Base-by-base conservation (phyloP, 2,329 filamentous ascomycete species). In the Trichoderma lentiforme region DNA sequence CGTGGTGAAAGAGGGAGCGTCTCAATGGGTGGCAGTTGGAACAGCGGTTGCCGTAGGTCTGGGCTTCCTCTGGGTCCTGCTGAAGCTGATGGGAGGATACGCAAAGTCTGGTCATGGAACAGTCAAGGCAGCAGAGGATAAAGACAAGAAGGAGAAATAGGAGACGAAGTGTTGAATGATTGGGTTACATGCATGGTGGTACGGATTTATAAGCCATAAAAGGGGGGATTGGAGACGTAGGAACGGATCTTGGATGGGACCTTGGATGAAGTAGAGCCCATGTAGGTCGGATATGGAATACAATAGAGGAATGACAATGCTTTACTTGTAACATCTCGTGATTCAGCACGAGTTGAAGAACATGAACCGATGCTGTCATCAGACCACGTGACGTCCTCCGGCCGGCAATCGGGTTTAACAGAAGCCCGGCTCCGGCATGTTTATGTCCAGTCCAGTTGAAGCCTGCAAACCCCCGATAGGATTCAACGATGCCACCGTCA, bases 61-160 rank as follows among this genome's bases (percentile, higher is more conserved):
- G 51, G 92, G 92, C 0, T 92, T 93, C 78, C 77, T 85, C n/a
- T 94, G 91, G 90, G 84, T 94, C 21, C 76, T 91, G 18, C 90
- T 87, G 86, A 90, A 87, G 78, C 80, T 93, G 56, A 32, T 78
- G 9, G 72, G 68, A 11, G 75, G 61, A 7, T 72, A 70, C 18
- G 47, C 36, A 36, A 69, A 51, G 3, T 70, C 71, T 26, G 72
- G 71, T 2, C 61, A 73, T 43, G 66, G 64, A 21, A 32, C 60
- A 28, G 12, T 30, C n/a, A 32, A 11, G 14, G 14, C 75, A 11
- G 58, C 61, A 53, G 73, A 32, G 28, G 28, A 53, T 9, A 56
- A 71, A 1, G 64, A 71, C 21, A 79, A 77, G 74, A 78, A 79
- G 74, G 73, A 74, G 43, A 74, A 77, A 34, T 75, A 74, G 57